phyloP scores from a whole-genome alignment of 2,329 filamentous ascomycete species.

The Calonectria leucothoes region DNA sequence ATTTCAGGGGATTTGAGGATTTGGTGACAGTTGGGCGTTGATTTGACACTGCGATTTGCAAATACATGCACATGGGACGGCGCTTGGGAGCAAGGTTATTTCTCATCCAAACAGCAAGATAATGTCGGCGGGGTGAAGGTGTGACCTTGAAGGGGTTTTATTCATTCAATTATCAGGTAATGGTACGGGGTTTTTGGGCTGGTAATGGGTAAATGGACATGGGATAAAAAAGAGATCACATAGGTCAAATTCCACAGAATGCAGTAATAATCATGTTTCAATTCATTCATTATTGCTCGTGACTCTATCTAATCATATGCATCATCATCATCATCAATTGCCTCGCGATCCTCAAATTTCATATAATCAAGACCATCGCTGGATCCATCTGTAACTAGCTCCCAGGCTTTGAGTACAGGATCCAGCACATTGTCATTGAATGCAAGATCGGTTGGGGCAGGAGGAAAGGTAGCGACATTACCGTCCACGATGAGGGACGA shows the following conservation, averaged over 20 bases:
- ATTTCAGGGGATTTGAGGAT: neutral
- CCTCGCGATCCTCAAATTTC: conserved; percentile 81
- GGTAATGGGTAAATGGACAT: neutral
- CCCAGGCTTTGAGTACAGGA: conserved; percentile 78
- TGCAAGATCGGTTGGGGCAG: conserved; percentile 72
- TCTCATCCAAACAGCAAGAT: neutral
- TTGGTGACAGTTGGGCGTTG: conserved; percentile 23
- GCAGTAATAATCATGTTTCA: conserved; percentile 1
- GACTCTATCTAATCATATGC: conserved; percentile 53
- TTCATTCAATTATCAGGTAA: neutral
- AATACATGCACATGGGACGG: conserved; percentile 5
- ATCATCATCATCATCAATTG: conserved; percentile 69
- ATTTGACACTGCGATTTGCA: conserved; percentile 2
- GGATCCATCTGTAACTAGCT: conserved; percentile 66
- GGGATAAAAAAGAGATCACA: neutral
- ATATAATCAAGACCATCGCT: conserved; percentile 70
- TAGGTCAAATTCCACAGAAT: neutral
- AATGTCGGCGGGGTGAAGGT: neutral
- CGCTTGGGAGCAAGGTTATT: neutral
- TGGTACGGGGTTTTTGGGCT: neutral
- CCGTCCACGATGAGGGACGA: conserved; percentile 48
- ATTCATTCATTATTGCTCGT: conserved; percentile 12
- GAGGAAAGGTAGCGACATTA: conserved; percentile 66
- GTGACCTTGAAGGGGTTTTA: neutral
- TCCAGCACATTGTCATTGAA: conserved; percentile 79